These are phyloP conservation scores for Pseudopithomyces chartarum DNA, from an alignment of 2,329 filamentous ascomycete genomes.

Conservation along the genomic window DNA sequence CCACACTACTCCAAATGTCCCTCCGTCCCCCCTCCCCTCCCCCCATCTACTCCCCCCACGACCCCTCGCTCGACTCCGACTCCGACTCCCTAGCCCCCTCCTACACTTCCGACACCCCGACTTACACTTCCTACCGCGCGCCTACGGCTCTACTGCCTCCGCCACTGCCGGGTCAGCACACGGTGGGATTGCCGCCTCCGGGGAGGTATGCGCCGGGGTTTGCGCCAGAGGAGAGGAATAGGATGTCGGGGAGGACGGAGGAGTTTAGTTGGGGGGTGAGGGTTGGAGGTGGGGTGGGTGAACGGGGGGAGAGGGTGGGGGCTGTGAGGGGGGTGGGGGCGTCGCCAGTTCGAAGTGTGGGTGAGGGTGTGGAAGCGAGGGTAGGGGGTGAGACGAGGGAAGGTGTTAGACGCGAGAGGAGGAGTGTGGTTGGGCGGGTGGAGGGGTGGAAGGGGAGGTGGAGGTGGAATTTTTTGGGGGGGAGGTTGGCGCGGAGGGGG, in stretches of 20 bases:
- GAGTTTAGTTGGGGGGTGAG: conserved; percentile 49
- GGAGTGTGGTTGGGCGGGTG: conserved; percentile 49
- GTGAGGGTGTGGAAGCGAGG: conserved; percentile 58
- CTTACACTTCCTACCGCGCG: conserved; percentile 62
- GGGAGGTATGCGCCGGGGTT: conserved; percentile 15
- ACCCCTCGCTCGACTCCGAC: conserved; percentile 65
- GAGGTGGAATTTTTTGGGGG: conserved; percentile 26
- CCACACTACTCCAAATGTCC: too few species aligned
- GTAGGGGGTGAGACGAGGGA: conserved; percentile 59
- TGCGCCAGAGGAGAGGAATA: conserved; percentile 32
- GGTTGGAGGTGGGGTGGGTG: too few species aligned
- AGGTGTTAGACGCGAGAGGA: conserved; percentile 49
- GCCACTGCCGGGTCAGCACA: conserved; percentile 14
- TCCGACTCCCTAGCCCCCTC: conserved; percentile 73
- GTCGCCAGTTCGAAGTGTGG: too few species aligned
- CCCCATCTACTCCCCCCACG: conserved; percentile 42
- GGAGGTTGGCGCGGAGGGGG: conserved; percentile 19
- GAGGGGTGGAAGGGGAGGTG: conserved; percentile 46
- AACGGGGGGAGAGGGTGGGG: too few species aligned
- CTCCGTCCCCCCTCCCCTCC: conserved; percentile 29
- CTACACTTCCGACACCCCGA: conserved; percentile 68
- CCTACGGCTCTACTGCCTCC: conserved; percentile 21
- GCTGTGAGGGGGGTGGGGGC: too few species aligned
- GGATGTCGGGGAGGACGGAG: conserved; percentile 17
- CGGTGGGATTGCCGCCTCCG: conserved; percentile 24